Conservation (phyloP, 2,329 filamentous ascomycete genomes). For the Rhynchosporium secalis region DNA sequence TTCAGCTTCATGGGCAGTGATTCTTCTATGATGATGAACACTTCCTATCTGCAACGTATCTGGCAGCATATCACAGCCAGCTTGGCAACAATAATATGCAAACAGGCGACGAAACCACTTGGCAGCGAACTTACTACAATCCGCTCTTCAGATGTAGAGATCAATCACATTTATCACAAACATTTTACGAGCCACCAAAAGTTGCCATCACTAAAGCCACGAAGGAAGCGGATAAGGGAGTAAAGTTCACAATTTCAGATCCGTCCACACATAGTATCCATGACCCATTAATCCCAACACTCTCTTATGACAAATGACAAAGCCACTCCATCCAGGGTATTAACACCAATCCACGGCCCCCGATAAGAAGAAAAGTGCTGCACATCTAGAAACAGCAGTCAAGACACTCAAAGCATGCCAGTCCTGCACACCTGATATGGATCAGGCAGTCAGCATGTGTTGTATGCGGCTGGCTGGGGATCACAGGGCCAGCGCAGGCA, state of each 20-base stretch:
- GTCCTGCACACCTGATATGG: conserved; percentile 33
- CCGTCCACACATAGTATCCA: neutral
- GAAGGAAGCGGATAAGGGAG: no score
- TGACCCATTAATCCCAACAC: neutral
- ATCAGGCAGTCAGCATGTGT: conserved; percentile 8
- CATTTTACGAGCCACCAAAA: neutral
- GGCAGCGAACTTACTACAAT: no score
- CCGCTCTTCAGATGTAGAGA: no score
- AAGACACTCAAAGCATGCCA: conserved; percentile 38
- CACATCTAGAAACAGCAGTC: conserved; percentile 37
- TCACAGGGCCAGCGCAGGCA: neutral
- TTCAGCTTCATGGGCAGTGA: no score
- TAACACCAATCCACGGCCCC: conserved; percentile 16
- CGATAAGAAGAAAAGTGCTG: neutral
- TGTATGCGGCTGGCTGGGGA: neutral
- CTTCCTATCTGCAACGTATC: no score
- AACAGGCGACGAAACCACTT: no score
- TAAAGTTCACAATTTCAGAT: no score
- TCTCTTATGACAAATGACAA: conserved; percentile 1
- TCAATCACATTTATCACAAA: no score
- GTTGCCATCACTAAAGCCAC: neutral
- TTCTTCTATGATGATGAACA: no score
- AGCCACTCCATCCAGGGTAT: conserved; percentile 20
- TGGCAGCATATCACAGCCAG: no score
- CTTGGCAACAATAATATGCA: no score